phyloP scores from a whole-genome alignment of 2,329 filamentous ascomycete species.

The Orbilia oligospora region DNA sequence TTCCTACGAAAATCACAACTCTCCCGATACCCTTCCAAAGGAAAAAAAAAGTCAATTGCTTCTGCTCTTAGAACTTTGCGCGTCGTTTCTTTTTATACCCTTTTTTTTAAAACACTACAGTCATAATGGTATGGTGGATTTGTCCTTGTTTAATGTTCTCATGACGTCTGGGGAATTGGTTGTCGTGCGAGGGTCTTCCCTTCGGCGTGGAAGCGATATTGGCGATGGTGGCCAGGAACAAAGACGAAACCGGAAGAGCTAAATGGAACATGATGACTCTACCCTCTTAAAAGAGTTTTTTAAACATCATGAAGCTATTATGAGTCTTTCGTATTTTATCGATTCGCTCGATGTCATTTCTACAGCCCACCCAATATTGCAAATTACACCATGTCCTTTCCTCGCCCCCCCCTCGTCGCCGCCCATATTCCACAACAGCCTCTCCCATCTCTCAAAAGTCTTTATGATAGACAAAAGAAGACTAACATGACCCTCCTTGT shows the following conservation, averaged over 20 bases:
- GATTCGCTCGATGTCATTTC: not conserved
- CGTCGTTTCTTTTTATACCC: not conserved
- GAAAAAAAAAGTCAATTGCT: conserved; percentile 38
- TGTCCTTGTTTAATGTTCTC: not conserved
- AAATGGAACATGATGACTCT: conserved; percentile 1
- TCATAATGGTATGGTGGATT: conserved; percentile 54
- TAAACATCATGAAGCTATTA: not conserved
- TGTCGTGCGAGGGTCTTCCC: conserved; percentile 33
- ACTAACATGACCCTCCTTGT: not conserved
- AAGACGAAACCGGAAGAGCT: not conserved
- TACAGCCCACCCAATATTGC: conserved; percentile 7
- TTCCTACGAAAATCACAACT: conserved; percentile 13
- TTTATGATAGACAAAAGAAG: conserved; percentile 45
- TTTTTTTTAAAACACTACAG: not conserved
- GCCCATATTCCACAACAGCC: conserved; percentile 67
- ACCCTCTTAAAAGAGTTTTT: not conserved
- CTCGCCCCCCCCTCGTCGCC: not conserved
- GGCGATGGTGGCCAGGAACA: conserved; percentile 44
- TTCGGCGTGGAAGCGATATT: conserved; percentile 26
- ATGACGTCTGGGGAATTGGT: conserved; percentile 12
- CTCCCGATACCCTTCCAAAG: not conserved
- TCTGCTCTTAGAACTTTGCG: conserved; percentile 4
- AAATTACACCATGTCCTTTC: not conserved
- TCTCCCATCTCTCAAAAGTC: conserved; percentile 66
- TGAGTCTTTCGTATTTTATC: no score